Percentiles rank a stretch among this genome's conserved stretches.
Evolutionary conservation across 495 filamentous ascomycete genomes (phyloP).

Genomic region (Penicillium samsonianum): DNA sequence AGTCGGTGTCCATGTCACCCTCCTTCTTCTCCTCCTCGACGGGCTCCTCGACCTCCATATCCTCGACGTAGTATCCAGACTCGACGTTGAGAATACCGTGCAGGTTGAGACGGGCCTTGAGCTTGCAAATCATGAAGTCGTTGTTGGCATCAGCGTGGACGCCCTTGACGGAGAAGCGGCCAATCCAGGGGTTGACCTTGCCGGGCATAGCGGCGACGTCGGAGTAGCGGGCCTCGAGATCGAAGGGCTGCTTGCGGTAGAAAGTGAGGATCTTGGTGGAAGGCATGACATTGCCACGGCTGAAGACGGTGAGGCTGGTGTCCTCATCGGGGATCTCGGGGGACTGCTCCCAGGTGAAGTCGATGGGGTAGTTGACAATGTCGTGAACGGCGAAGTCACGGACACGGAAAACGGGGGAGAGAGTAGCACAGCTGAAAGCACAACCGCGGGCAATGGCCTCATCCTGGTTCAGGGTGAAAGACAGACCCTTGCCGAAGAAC

Average conservation of each 20-base stretch:
- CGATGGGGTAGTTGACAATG: constrained; percentile 96
- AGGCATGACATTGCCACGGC: constrained; percentile 94
- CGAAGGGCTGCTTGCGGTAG: constrained; percentile 97
- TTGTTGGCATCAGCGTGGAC: constrained; percentile 84
- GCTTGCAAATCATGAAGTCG: constrained; percentile 99
- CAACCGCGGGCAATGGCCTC: constrained; percentile 96
- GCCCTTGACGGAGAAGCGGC: constrained; percentile 89
- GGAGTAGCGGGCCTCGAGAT: constrained; percentile 91
- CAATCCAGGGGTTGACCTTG: constrained; percentile 91
- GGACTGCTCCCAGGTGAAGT: constrained; percentile 99
- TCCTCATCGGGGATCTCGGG: constrained; percentile 98
- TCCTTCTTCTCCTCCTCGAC: constrained; percentile 71
- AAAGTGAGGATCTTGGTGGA: constrained; percentile 99
- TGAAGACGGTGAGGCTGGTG: constrained; percentile 95
- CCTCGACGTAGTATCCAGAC: constrained; percentile 96
- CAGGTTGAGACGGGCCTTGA: constrained; percentile 96
- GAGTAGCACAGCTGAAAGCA: constrained; percentile 96
- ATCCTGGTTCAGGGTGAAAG: constrained; percentile 97
- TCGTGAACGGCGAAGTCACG: constrained; percentile 97
- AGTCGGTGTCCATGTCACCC: constrained; percentile 85
- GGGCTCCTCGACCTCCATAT: constrained; percentile 96
- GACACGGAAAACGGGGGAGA: constrained; percentile 97
- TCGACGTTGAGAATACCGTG: constrained; percentile 97
- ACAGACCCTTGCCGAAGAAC: constrained; percentile 90
- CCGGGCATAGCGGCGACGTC: constrained; percentile 88